phyloP scores from a whole-genome alignment of 192 early-diverging fungal genomes.

The Gonapodya prolifera region DNA sequence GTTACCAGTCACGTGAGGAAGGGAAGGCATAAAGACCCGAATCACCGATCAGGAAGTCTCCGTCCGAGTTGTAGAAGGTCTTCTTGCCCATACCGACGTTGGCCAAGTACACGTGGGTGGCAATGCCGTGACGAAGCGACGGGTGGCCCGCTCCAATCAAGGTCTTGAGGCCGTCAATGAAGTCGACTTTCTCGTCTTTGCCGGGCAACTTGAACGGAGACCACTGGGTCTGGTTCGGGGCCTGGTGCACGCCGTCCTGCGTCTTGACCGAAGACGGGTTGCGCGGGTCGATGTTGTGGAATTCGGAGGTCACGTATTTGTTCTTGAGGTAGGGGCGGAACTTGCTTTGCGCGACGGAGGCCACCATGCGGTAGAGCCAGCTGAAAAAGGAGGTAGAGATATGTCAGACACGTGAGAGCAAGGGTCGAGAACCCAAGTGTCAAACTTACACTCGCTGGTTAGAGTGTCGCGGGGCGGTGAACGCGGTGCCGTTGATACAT shows the following conservation, averaged over 20 bases:
- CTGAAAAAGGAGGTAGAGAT: constrained; percentile 20
- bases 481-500: constrained; percentile 82
- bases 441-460: constrained; percentile 47
- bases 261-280: constrained; percentile 80
- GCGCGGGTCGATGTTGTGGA: too few species aligned
- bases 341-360: too few species aligned
- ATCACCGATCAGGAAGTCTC: too few species aligned
- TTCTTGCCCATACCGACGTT: too few species aligned
- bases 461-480: constrained; percentile 64
- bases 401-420: too few species aligned
- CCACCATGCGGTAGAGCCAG: constrained; percentile 95
- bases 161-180: constrained; percentile 72
- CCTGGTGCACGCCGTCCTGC: constrained; percentile 13
- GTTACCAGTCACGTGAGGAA: too few species aligned
- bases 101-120: too few species aligned
- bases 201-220: too few species aligned
- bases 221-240: too few species aligned
- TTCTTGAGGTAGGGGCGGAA: constrained; percentile 21
- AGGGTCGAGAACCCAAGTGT: too few species aligned
- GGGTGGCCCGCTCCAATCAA: constrained; percentile 78
- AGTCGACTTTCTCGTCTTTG: constrained; percentile 54
- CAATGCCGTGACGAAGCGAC: constrained; percentile 58
- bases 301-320: constrained; percentile 59
- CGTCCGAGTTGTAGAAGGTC: too few species aligned
- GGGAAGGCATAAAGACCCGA: too few species aligned